A percentile compares a stretch with the other conserved stretches of the same genome.
These are phyloP conservation scores for Aspergillus bertholletiae DNA, from an alignment of 495 filamentous ascomycete genomes.

Conservation along the genomic window DNA sequence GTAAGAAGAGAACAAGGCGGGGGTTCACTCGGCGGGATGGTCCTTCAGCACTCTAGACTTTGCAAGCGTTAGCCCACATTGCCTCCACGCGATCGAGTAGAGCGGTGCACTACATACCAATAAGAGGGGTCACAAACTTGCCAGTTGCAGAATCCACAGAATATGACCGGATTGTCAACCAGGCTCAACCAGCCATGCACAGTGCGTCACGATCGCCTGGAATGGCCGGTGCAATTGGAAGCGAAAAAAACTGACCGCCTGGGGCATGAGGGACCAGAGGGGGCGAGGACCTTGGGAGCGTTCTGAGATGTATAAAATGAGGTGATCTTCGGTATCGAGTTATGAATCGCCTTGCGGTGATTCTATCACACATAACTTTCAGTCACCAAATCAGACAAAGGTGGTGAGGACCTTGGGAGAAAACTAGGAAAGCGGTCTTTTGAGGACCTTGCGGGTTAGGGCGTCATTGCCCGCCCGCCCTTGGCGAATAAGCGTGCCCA, in stretches of 20 bases:
- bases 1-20: background rate
- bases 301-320: slow-evolving; percentile 2
- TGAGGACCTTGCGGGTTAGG: slow-evolving; percentile 11
- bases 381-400: background rate
- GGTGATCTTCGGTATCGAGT: background rate
- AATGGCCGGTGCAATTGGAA: slow-evolving; percentile 6
- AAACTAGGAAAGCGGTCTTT: background rate
- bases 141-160: background rate
- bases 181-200: slow-evolving; percentile 4
- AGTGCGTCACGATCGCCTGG: slow-evolving; percentile 11
- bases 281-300: slow-evolving; percentile 13
- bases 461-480: background rate
- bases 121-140: background rate
- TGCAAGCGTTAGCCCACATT: background rate
- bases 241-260: slow-evolving; percentile 10
- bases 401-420: background rate
- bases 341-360: background rate
- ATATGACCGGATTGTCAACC: slow-evolving; percentile 4
- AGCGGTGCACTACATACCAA: slow-evolving; percentile 5
- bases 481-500: background rate
- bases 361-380: slow-evolving; percentile 1
- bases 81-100: slow-evolving; percentile 7
- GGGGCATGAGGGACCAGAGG: slow-evolving; percentile 12
- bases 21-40: background rate
- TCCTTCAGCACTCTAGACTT: background rate